Base-by-base conservation (phyloP, 805 yeast species). In the Kluyveromyces nonfermentans region DNA sequence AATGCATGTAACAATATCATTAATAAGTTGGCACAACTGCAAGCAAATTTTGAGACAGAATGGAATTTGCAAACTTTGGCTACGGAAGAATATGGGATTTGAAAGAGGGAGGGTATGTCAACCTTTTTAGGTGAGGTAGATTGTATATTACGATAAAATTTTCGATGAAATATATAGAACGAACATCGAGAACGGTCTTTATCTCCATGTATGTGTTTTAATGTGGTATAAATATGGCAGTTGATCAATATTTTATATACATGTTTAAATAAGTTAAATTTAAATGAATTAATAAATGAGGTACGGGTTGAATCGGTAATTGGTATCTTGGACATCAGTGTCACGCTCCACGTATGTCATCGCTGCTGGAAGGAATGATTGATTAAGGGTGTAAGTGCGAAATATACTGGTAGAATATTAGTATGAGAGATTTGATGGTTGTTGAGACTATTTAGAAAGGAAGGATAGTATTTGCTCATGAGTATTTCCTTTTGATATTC, bases 1-100 rank as follows among this genome's bases (percentile, higher is more conserved):
- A 85, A 84, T 55, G 97, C 98, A 2, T 89, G 97, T 64, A 77
- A 85, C 49, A 71, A 81, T 37, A 74, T 93, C 46, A 86, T 93
- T 51, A 76, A 79, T 43, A 94, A 87, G 63, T 73, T 93, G 49
- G 85, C 80, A 46, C 69, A 75, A 33, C 69, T 93, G 54, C 78
- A 80, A 52, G 78, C 80, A 32, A 85, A 83, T 60, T 93, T 93
- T 69, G 78, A 78, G 59, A 81, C 82, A 46, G 99, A 93, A 72
- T 93, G 96, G 90, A 89, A 88, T 41, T 76, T 93, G 59, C 86
- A 86, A 67, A 78, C 89, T 32, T 72, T 80, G 62, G 81, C 78
- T 32, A 70, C 73, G 45, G 77, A 73, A 46, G 69, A 69, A 41
- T 54, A 50, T 37, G 53, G 52, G 22, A 45, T 47, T 35, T 51